These are phyloP conservation scores for Mallotus nudiflorus DNA, from an alignment of 345 rosid genomes.

Conservation along the genomic window DNA sequence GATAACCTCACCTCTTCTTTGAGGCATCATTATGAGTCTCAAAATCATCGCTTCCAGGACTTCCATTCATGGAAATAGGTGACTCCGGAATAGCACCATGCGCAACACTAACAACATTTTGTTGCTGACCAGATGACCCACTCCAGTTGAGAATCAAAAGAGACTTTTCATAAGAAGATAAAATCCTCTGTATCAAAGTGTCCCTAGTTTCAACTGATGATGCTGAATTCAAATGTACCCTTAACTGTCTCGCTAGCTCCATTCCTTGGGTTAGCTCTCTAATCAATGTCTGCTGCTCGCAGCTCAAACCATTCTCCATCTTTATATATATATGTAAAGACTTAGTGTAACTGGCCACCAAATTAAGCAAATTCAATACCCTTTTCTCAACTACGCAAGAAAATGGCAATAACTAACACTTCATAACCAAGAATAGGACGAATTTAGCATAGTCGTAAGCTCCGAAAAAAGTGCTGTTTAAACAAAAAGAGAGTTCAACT, in stretches of 20 bases:
- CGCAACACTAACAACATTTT: conserved; percentile 22
- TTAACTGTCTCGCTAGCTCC: conserved; percentile 27
- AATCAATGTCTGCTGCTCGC: conserved; percentile 26
- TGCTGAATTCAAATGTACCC: conserved; percentile 15
- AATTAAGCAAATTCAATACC: no score
- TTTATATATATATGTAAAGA: no score
- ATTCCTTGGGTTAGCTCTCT: conserved; percentile 34
- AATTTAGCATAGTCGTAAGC: no score
- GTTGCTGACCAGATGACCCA: conserved; percentile 31
- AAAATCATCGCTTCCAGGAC: conserved; percentile 30
- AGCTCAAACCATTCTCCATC: conserved; percentile 31
- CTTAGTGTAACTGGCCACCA: not conserved
- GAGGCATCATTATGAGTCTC: conserved; percentile 18
- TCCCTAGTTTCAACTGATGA: conserved; percentile 25
- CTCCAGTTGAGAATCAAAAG: conserved; percentile 29
- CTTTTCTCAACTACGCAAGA: no score
- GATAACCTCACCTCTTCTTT: conserved; percentile 31
- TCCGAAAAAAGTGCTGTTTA: no score
- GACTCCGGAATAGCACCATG: conserved; percentile 22
- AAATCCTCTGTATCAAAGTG: conserved; percentile 19
- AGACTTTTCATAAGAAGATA: conserved; percentile 33
- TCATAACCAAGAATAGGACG: not conserved
- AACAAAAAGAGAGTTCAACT: no score
- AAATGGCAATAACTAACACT: not conserved
- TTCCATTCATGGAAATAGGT: conserved; percentile 27